Base-by-base conservation (phyloP, 108 stramenopile species). In the Skeletonema grethae region DNA sequence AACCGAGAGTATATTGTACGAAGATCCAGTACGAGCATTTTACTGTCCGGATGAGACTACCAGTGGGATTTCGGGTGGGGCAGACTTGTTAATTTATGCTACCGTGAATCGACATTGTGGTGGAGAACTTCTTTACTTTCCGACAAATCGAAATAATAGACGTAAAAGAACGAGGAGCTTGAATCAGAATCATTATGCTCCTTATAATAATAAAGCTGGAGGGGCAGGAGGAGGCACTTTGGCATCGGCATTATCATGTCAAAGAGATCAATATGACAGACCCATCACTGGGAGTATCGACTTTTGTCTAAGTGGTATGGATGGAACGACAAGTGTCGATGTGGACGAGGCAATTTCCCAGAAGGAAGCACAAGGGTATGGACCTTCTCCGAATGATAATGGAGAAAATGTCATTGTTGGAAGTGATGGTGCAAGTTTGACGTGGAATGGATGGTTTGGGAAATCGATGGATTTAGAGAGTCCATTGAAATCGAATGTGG, bases 251-350 rank as follows among this genome's bases (percentile, higher is more conserved):
- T 30, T 79, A 20, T 69, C 72, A 15, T 82, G 82, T 61, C 77
- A 82, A 31, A 39, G 77, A 22, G 82, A 82, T 70, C 82, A 82
- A 38, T 82, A 79, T 66, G 82, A 82, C 45, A 65, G 82, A 70
- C 82, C 82, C 6, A 70, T 82, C 25, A 79, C 82, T 9, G 82
- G 82, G 5, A 68, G 60, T 43, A 82, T 82, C 4, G 78, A 82
- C 46, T 79, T 82, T 73, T 82, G 82, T 55, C 30, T 82, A 7
- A 61, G 63, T 13, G 68, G 78, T 5, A 82, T 82, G 76, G 50
- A 68, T 53, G 67, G 67, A 28, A 72, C 66, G 7, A 24, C 29
- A 8, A 18, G 31, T 16, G 61, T 79, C 38, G 57, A 82, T 53
- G 76, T 78, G 7, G 82, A 67, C 5, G 48, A 39, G 0, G 28